Evolutionary conservation across 73 alveolate genomes (phyloP), one percentile per base, ranked within the genome.

Genomic region (Urostyla sp.): DNA sequence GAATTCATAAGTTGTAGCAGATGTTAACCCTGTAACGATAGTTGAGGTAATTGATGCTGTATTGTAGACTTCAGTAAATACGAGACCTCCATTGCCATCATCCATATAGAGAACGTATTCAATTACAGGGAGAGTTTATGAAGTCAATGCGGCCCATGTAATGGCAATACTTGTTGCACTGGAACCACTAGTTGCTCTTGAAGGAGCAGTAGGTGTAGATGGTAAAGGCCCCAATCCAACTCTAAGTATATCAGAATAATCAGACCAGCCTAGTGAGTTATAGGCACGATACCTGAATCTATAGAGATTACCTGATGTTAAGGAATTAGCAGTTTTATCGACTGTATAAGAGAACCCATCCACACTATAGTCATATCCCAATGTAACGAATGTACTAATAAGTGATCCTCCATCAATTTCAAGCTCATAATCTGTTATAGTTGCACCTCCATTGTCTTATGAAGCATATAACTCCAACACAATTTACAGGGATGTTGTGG

Each of bases 181-280:
- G 36, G 53, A 56, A 18, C 78, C 73, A 35, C 27, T n/a, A 11
- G 54, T 20, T 3, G 58, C 32, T 54, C 79, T 34, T 8, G 5
- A 13, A 20, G 85, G 91, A 18, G 36, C 55, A 28, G 52, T 36
- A 45, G 93, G 93, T 16, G 4, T 15, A 0, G 79, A 34, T 26
- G 93, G 93, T 1, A 85, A 67, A 34, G 83, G 85, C 0, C 89
- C 86, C 13, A 83, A 51, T 21, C 75, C 85, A 16, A 73, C 35
- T 32, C 85, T 50, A 1, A 73, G 50, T 16, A 40, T 30, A 36
- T 73, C 87, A 34, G 85, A 59, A 43, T 31, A 45, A 4, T 26
- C 84, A 13, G 80, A 75, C 30, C 48, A 50, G 8, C 79, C 77
- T 31, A 74, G 49, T 6, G 18, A 5, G 59, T 84, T 84, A 18